phyloP scores from a whole-genome alignment of 805 yeast species.

The Candida sanyiensis region DNA sequence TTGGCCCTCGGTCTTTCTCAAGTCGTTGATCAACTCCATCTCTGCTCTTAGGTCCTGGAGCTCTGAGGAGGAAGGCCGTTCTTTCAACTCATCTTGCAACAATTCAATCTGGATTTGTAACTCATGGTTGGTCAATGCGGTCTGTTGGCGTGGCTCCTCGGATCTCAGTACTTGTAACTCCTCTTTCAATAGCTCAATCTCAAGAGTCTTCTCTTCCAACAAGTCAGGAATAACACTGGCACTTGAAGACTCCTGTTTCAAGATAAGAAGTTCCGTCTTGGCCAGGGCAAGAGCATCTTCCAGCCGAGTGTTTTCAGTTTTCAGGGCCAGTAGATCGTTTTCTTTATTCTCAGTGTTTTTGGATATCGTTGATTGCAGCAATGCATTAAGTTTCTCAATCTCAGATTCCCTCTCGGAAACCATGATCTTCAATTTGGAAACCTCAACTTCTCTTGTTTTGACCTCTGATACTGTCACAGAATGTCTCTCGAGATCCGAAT shows the following conservation, averaged over 20 bases:
- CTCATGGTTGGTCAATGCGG: constrained; percentile 21
- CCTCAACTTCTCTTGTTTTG: background rate
- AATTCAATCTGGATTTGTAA: constrained; percentile 22
- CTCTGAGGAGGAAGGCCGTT: constrained; percentile 39
- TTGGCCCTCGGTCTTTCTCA: constrained; percentile 27
- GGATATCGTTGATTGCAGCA: too few species aligned
- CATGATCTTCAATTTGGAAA: constrained; percentile 1
- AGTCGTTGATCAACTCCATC: constrained; percentile 34
- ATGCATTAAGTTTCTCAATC: background rate
- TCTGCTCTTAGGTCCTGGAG: constrained; percentile 41
- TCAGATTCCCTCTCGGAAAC: constrained; percentile 1
- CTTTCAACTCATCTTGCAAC: constrained; percentile 22
- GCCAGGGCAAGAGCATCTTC: constrained; percentile 4
- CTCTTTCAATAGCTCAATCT: constrained; percentile 22
- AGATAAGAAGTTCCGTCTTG: constrained; percentile 1
- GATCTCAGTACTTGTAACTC: constrained; percentile 17
- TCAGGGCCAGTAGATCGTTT: too few species aligned
- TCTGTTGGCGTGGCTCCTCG: background rate
- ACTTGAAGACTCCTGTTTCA: background rate
- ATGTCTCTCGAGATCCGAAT: background rate
- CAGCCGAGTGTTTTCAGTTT: constrained; percentile 2
- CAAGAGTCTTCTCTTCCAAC: constrained; percentile 21
- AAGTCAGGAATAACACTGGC: constrained; percentile 1
- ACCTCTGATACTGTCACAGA: too few species aligned
- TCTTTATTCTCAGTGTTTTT: too few species aligned